phyloP scores from a whole-genome alignment of 1,139 yeast genomes.

The Pichia sorboxylosa region DNA sequence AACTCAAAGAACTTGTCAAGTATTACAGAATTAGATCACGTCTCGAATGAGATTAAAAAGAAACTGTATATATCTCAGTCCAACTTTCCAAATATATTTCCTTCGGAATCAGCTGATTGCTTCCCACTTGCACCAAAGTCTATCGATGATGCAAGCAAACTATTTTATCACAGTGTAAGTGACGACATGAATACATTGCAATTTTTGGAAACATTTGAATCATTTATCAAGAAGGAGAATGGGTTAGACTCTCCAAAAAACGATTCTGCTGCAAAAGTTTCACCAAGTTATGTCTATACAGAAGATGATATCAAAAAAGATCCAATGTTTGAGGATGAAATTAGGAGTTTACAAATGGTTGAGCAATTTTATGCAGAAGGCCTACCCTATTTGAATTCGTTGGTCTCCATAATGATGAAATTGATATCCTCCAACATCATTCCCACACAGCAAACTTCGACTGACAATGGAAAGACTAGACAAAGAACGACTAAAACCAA shows the following conservation, averaged over 20 bases:
- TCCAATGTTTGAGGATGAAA: slow-evolving; percentile 28
- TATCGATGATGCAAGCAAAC: slow-evolving; percentile 62
- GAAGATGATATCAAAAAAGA: slow-evolving; percentile 19
- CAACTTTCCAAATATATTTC: slow-evolving; percentile 70
- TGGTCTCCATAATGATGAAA: slow-evolving; percentile 53
- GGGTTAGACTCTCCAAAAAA: slow-evolving; percentile 24
- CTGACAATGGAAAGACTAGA: slow-evolving; percentile 8
- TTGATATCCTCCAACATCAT: slow-evolving; percentile 40
- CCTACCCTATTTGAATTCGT: slow-evolving; percentile 46
- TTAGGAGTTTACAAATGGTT: slow-evolving; percentile 41
- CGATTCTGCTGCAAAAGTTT: neutral
- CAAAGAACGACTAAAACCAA: slow-evolving; percentile 8
- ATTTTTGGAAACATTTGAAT: slow-evolving; percentile 21
- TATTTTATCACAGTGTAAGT: slow-evolving; percentile 50
- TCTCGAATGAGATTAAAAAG: slow-evolving; percentile 55
- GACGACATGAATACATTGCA: slow-evolving; percentile 59
- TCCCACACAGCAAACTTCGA: slow-evolving; percentile 12
- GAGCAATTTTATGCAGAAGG: slow-evolving; percentile 47
- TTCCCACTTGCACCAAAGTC: slow-evolving; percentile 77
- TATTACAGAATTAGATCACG: slow-evolving; percentile 21
- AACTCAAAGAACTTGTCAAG: slow-evolving; percentile 22
- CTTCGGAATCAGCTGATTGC: slow-evolving; percentile 29
- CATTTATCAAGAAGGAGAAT: slow-evolving; percentile 65
- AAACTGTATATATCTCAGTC: slow-evolving; percentile 72
- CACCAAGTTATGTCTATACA: slow-evolving; percentile 9